Base-by-base conservation (phyloP, 1,284 basidiomycete genomes). In the Hemileia vastatrix region DNA sequence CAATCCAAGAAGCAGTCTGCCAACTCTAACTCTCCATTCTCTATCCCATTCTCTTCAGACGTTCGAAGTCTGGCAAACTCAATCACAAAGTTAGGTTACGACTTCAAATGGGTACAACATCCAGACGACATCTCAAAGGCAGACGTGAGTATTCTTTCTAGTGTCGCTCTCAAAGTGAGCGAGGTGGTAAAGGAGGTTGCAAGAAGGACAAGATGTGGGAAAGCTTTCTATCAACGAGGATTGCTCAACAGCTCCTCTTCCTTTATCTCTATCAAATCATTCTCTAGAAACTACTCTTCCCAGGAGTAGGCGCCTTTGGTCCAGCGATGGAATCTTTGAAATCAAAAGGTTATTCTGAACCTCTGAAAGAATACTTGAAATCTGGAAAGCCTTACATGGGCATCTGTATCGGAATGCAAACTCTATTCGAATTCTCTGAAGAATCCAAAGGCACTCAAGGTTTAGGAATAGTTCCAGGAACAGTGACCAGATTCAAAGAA, bases 351-450 rank as follows among this genome's bases (percentile, higher is more conserved):
- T 83, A 93, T 63, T 80, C 87, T 32, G 83, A 88, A 68, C 91
- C 90, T 44, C 81, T 98, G 56, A 83, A 82, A 65, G 77, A 82
- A 58, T 98, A 96, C 78, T 86, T 98, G 70, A 78, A 79, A 18
- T 90, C 89, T 13, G 94, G 94, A 32, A 84, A 83, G 73, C 95
- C 94, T 0, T 97, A 95, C 79, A 78, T 78, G 76, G 77, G 77
- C 59, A 97, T 98, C 81, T 98, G 94, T 79, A 90, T 98, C 72
- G 94, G 92, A 71, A 86, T 96, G 85, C 92, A 96, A 77, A 84
- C 93, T 62, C 86, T 98, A 63, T 98, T 94, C 78, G 79, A 84
- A 66, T 84, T 85, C 6, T 97, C 93, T 5, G 78, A 83, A 63
- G 92, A 96, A 77, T 85, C 70, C 81, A 33, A 79, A 80, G 13